These are phyloP conservation scores for Sclerotiophoma versabilis DNA, from an alignment of 2,329 filamentous ascomycete species.

Conservation along the genomic window DNA sequence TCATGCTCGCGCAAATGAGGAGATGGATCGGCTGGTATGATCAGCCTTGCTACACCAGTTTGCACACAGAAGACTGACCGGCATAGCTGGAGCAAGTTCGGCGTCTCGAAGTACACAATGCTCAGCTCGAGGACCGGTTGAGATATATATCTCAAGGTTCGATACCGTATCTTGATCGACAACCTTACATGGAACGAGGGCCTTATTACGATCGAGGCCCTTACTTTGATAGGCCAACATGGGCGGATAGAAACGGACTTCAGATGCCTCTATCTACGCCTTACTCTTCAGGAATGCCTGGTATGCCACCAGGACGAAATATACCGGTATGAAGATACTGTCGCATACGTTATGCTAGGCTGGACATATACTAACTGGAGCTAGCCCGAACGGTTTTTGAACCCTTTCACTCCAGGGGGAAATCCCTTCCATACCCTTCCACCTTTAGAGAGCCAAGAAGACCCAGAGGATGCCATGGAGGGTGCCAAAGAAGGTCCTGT, in stretches of 20 bases:
- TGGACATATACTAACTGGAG: not conserved
- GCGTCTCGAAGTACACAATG: not conserved
- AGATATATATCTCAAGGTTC: not conserved
- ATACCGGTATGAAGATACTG: not conserved
- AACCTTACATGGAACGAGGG: no score
- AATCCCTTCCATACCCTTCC: no score
- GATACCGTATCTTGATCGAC: not conserved
- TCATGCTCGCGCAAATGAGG: not conserved
- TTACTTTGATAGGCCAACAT: not conserved
- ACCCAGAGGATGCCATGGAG: not conserved
- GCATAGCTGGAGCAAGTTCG: not conserved
- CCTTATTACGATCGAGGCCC: no score
- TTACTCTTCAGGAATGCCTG: not conserved
- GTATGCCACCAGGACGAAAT: not conserved
- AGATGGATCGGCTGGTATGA: not conserved
- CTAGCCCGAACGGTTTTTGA: not conserved
- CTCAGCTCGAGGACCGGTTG: not conserved
- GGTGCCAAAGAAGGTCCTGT: not conserved
- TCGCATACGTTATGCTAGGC: no score
- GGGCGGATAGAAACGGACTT: not conserved
- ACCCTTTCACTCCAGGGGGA: no score
- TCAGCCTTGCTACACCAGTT: not conserved
- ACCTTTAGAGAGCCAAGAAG: not conserved
- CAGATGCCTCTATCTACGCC: not conserved
- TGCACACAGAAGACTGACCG: not conserved